Percentiles rank a stretch among this genome's conserved stretches.
These are phyloP conservation scores for Monosporozyma siamensis DNA, from an alignment of 805 yeast species.

Conservation along the genomic window DNA sequence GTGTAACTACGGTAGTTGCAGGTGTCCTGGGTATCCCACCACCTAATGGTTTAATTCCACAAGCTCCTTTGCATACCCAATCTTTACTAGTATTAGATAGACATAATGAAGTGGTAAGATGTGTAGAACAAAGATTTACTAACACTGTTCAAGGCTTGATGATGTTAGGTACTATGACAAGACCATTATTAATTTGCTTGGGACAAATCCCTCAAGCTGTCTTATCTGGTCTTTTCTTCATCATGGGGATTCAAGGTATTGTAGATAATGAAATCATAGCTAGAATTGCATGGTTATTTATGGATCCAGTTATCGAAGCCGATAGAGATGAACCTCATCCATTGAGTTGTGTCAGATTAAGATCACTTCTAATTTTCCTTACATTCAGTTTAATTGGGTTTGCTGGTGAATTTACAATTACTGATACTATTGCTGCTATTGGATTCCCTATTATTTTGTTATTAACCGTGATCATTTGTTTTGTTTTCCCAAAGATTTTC, in stretches of 20 bases:
- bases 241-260: slow-evolving; percentile 83
- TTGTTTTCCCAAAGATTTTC: slow-evolving; percentile 54
- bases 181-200: slow-evolving; percentile 74
- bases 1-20: slow-evolving; percentile 76
- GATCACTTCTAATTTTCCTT: slow-evolving; percentile 44
- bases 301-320: slow-evolving; percentile 34
- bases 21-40: slow-evolving; percentile 90
- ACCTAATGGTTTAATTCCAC: slow-evolving; percentile 94
- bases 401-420: slow-evolving; percentile 74
- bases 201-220: slow-evolving; percentile 89
- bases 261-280: slow-evolving; percentile 55
- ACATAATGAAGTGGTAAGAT: slow-evolving; percentile 34
- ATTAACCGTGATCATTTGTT: slow-evolving; percentile 51
- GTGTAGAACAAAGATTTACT: slow-evolving; percentile 84
- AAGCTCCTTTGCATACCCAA: slow-evolving; percentile 88
- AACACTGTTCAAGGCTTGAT: slow-evolving; percentile 79
- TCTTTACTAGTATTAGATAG: slow-evolving; percentile 47
- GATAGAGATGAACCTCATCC: slow-evolving; percentile 25
- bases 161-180: slow-evolving; percentile 78
- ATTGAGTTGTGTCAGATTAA: slow-evolving; percentile 26
- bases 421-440: slow-evolving; percentile 81
- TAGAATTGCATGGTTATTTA: slow-evolving; percentile 51
- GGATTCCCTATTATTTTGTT: slow-evolving; percentile 86
- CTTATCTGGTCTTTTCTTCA: slow-evolving; percentile 82
- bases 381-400: slow-evolving; percentile 55